phyloP scores from a whole-genome alignment of 2,329 filamentous ascomycete genomes.

The Chalaropsis thielavioides region DNA sequence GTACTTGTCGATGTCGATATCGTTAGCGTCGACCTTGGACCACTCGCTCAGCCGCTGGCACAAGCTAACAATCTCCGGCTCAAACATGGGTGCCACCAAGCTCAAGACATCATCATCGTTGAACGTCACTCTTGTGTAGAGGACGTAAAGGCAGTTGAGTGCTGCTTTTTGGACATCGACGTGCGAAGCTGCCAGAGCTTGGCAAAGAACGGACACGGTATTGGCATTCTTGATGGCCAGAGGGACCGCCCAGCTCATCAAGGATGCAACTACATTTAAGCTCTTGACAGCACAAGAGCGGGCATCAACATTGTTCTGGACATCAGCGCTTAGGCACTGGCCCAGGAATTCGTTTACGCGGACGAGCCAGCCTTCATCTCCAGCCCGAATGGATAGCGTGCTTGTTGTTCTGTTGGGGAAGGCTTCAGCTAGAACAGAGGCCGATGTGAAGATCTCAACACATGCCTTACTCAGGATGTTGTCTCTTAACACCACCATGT shows the following conservation, averaged over 20 bases:
- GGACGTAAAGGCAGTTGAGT: constrained; percentile 67
- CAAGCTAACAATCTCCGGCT: constrained; percentile 53
- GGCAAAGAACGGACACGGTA: constrained; percentile 56
- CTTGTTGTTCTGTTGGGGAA: constrained; percentile 58
- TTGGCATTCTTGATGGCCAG: constrained; percentile 60
- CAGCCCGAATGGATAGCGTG: constrained; percentile 52
- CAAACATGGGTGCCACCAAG: constrained; percentile 68
- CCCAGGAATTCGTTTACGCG: constrained; percentile 61
- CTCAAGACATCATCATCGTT: constrained; percentile 63
- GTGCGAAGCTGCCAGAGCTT: constrained; percentile 54
- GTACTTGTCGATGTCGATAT: constrained; percentile 86
- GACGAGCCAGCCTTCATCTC: constrained; percentile 73
- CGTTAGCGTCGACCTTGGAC: constrained; percentile 63
- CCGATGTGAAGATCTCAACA: constrained; percentile 85
- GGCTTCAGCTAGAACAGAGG: constrained; percentile 55
- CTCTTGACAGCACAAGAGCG: constrained; percentile 60
- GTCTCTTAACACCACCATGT: constrained; percentile 68
- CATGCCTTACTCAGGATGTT: constrained; percentile 74
- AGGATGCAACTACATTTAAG: constrained; percentile 61
- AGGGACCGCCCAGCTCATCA: constrained; percentile 77
- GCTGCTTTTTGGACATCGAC: constrained; percentile 63
- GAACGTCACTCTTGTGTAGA: constrained; percentile 63
- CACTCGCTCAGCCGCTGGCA: constrained; percentile 64
- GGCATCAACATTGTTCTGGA: constrained; percentile 51
- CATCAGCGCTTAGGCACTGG: constrained; percentile 53